These are phyloP conservation scores for Hypoxylon sp. DNA, from an alignment of 2,329 filamentous ascomycete species.

Conservation along the genomic window DNA sequence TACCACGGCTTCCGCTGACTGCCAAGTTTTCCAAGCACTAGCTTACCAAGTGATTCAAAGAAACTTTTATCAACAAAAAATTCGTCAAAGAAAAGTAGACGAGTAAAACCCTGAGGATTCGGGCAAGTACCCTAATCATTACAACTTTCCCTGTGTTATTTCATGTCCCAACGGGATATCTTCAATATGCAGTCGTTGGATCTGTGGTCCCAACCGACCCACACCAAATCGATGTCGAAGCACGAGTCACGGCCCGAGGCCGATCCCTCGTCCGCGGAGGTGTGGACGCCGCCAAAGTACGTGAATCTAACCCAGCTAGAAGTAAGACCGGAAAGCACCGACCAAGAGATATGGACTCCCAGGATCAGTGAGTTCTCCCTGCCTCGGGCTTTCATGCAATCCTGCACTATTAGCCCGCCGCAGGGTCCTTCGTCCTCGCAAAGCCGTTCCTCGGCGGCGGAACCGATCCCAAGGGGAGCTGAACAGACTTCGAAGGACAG, in stretches of 20 bases:
- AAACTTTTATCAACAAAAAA: not conserved
- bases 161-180: not conserved
- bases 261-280: not conserved
- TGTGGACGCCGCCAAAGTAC: not conserved
- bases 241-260: too few relatives aligned
- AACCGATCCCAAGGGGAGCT: too few relatives aligned
- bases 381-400: not conserved
- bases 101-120: not conserved
- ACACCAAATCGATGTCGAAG: not conserved
- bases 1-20: not conserved
- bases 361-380: not conserved
- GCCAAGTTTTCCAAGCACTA: not conserved
- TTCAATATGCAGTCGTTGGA: not conserved
- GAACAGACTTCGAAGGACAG: not conserved
- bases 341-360: not conserved
- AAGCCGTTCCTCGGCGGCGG: not conserved
- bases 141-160: not conserved
- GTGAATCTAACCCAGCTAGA: constrained; percentile 1
- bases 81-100: not conserved
- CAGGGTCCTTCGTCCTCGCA: not conserved
- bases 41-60: not conserved
- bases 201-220: not conserved
- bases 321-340: not conserved
- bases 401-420: constrained; percentile 5
- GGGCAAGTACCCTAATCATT: not conserved